Evolutionary conservation across 768 basidiomycete species (phyloP).

Genomic region (Leccinum aurantiacum): DNA sequence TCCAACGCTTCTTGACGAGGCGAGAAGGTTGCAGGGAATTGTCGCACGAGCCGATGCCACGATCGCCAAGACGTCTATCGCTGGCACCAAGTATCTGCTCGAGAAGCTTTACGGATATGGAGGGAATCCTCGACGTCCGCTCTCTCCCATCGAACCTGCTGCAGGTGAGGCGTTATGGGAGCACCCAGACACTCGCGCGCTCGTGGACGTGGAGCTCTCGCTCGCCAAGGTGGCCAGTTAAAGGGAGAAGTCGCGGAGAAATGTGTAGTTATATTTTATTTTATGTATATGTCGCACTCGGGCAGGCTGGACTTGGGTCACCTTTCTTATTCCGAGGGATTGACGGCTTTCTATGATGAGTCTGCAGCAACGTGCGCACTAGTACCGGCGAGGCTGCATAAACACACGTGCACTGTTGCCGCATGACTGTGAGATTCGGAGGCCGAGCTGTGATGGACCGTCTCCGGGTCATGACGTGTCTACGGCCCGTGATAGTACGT

Average conservation of each 20-base stretch:
- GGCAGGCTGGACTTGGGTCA: background rate
- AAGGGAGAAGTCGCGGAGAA: background rate
- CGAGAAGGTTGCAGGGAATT: conserved; percentile 75
- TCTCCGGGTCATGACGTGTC: background rate
- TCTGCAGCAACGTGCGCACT: background rate
- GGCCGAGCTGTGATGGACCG: conserved; percentile 7
- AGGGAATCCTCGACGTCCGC: conserved; percentile 73
- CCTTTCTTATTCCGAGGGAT: background rate
- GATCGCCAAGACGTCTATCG: conserved; percentile 71
- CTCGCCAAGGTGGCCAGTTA: conserved; percentile 38
- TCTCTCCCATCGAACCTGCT: conserved; percentile 59
- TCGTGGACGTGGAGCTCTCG: conserved; percentile 63
- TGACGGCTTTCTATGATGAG: background rate
- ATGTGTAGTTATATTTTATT: background rate
- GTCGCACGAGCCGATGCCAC: conserved; percentile 80
- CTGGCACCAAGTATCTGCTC: conserved; percentile 82
- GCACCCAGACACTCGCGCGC: conserved; percentile 68
- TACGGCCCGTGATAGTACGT: background rate
- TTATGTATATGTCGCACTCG: background rate
- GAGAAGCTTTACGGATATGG: conserved; percentile 80
- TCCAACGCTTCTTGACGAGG: conserved; percentile 59
- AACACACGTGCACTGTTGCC: background rate
- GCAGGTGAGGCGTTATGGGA: conserved; percentile 66
- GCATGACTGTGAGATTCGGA: conserved; percentile 16
- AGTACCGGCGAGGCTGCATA: no score